Conservation (phyloP, 2,329 filamentous ascomycete species). For the Rutstroemia sp. region DNA sequence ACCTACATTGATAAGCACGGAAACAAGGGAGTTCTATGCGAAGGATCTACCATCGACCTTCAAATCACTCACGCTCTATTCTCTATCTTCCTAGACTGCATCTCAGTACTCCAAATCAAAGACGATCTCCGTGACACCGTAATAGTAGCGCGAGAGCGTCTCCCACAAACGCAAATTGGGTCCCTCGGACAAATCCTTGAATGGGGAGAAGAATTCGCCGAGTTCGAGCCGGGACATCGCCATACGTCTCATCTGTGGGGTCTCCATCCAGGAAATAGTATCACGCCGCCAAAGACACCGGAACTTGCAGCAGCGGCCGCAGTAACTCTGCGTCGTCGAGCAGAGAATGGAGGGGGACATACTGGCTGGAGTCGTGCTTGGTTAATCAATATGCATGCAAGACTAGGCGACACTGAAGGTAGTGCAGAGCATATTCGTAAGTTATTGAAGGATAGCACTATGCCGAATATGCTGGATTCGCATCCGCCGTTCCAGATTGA, state of each 20-base stretch:
- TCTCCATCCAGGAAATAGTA: constrained; percentile 34
- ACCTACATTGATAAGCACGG: constrained; percentile 22
- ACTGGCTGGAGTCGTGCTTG: constrained; percentile 43
- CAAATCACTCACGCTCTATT: constrained; percentile 36
- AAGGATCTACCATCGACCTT: constrained; percentile 41
- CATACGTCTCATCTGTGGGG: constrained; percentile 39
- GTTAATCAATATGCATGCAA: constrained; percentile 38
- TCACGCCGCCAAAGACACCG: constrained; percentile 31
- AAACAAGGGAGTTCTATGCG: constrained; percentile 30
- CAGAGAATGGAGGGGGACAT: constrained; percentile 35
- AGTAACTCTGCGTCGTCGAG: constrained; percentile 28
- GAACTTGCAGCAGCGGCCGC: constrained; percentile 25
- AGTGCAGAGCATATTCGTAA: constrained; percentile 33
- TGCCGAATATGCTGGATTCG: constrained; percentile 38
- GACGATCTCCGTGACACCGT: neutral
- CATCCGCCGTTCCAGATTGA: constrained; percentile 44
- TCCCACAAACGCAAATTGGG: constrained; percentile 20
- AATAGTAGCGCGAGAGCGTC: neutral
- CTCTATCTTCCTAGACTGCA: constrained; percentile 21
- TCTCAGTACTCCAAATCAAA: neutral
- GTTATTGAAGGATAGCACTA: constrained; percentile 35
- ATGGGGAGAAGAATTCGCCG: constrained; percentile 34
- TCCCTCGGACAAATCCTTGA: constrained; percentile 34
- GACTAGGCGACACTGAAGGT: constrained; percentile 34
- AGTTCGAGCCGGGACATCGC: constrained; percentile 36